Base-by-base conservation (phyloP, 2,329 filamentous ascomycete genomes). In the Xylaria sp. region DNA sequence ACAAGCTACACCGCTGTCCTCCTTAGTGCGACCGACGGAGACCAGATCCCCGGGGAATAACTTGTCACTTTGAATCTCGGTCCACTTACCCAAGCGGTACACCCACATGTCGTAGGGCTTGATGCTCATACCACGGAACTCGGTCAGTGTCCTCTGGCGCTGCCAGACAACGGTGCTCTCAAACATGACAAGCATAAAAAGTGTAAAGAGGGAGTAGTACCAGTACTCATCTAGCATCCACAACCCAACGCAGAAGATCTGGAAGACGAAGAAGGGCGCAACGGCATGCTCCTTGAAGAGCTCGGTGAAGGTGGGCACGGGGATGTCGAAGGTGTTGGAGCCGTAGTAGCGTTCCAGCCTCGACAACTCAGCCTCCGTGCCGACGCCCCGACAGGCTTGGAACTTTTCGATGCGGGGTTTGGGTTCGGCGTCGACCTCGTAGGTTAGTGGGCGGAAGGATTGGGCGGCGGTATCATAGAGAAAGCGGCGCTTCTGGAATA, bases 171-270 rank as follows among this genome's bases (percentile, higher is more conserved):
- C 96, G 2, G 95, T 99, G 76, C 93, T 97, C 81, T 99, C 95
- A 71, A 99, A 99, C 61, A 87, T 89, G 68, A 99, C 92, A 58
- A 99, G 87, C 96, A 99, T 99, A 81, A 98, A 93, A 21, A 99
- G 88, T 0, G 96, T 99, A 78, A 99, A 99, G 19, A 99, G 86
- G 64, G 95, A 98, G 80, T 99, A 99, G 82, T 99, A 99, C 95
- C 96, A 99, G 80, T 98, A 99, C 79, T 99, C 96, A 74, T 99
- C 95, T 74, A 99, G 81, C 88, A 98, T 92, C 95, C 95, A 99
- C 63, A 99, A 81, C 15, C 95, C 96, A 60, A 99, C 95, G 71
- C 96, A 99, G 82, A 99, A 99, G 64, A 99, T 84, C 82, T 99
- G 95, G 80, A 99, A 99, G 66, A 99, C 93, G 79, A 99, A 99